Evolutionary conservation across 1,284 basidiomycete genomes (phyloP), one percentile per base, ranked within the genome.

Genomic region (Neolentinus lepideus): DNA sequence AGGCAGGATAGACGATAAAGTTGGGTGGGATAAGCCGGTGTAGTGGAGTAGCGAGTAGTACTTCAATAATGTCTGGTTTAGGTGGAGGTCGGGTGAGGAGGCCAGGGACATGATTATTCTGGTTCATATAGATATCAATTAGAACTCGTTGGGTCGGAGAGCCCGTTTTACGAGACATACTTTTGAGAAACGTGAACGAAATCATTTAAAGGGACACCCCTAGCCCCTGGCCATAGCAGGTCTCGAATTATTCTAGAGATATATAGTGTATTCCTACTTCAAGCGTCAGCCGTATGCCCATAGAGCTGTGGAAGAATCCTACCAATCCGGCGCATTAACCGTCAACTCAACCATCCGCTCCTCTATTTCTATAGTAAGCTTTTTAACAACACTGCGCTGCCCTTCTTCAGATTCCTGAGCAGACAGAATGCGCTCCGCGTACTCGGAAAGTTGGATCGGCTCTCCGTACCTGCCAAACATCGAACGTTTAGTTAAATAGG

Each of bases 251-350:
- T 80, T 54, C 77, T 75, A 1, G 81, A 75, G 1, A 77, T 75
- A 60, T 82, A 79, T 6, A 82, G 66, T 0, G 83, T 83, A 54
- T 85, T 80, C 84, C 84, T 84, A 54, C n/a, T 31, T 0, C 25
- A 25, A 21, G 21, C 21, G n/a, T 50, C 47, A 50, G 11, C 12
- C 12, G 3, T 11, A 26, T 4, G 3, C 47, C 14, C 14, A 24
- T 26, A 50, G 22, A 12, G 58, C 6, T 6, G 4, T 10, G 12
- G 25, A 8, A 3, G 3, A 48, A 35, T 65, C 78, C 58, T 59
- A 85, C 87, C 88, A 90, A 63, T 90, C 83, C 1, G 78, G 78
- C 0, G 83, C 83, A 63, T 90, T 89, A 51, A 90, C 78, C 0
- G 84, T 87, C 67, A 85, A 69, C 52, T 74, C 73, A 46, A 73